Evolutionary conservation across 2,329 filamentous ascomycete genomes (phyloP), one percentile per base, ranked within the genome.

Genomic region (Botrytis squamosa): DNA sequence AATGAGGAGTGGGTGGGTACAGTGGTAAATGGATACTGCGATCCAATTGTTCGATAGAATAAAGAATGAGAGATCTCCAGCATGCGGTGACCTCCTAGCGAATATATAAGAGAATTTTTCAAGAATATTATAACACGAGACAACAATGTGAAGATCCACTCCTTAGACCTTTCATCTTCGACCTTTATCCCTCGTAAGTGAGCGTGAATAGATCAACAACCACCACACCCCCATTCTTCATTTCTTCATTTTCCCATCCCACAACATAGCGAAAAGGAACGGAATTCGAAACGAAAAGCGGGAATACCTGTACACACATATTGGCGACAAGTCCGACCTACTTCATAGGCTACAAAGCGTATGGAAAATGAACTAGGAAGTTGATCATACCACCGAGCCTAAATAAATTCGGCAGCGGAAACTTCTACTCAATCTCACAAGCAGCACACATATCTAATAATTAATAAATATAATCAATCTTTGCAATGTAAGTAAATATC

Each of bases 331-430:
- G 6, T 9, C 14, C 52, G 6, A 55, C 52, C 25, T 29, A 14
- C 52, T 25, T 29, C 52, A 18, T 16, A 8, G 14, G 2, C n/a
- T 9, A 57, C 12, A 29, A 29, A 29, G 14, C n/a, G 3, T 5
- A 57, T 18, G 16, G 3, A 57, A 18, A 29, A 9, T 16, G 3
- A 33, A 18, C n/a, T 12, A n/a, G 16, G 49, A n/a, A 55, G 25
- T 16, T n/a, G 25, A 55, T n/a, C 2, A 14, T n/a, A n/a, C 3
- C 25, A 3, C 49, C 49, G 25, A 16, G 49, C 12, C 3, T 55
- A 2, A 14, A n/a, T 5, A 14, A 2, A n/a, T n/a, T 12, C 5
- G 4, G 3, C 4, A 52, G 49, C 5, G 5, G 3, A n/a, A 10
- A n/a, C 12, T 14, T n/a, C 14, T 14, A n/a, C 7, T 52, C 25